Conservation (phyloP, 2,329 filamentous ascomycete species). For the Diplodia mutila region DNA sequence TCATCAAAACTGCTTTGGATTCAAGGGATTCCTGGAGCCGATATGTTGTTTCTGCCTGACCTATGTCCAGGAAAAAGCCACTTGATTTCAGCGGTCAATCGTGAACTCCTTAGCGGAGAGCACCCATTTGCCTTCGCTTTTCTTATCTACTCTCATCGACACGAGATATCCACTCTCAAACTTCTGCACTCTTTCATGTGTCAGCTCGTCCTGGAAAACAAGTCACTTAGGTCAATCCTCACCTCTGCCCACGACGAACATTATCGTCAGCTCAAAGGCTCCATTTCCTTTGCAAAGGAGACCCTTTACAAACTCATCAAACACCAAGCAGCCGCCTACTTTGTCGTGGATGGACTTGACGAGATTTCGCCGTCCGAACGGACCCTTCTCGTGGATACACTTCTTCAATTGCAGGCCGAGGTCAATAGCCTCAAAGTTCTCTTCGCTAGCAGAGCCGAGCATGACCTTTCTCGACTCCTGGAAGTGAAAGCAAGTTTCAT, state of each 20-base stretch:
- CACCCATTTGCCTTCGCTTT: constrained; percentile 26
- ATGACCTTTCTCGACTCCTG: not conserved
- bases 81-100: not conserved
- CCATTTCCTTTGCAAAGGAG: not conserved
- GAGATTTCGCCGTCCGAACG: not conserved
- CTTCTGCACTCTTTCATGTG: constrained; percentile 35
- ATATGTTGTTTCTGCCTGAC: constrained; percentile 28
- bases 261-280: constrained; percentile 28
- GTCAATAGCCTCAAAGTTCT: not conserved
- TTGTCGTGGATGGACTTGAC: not conserved
- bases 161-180: constrained; percentile 26
- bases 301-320: not conserved
- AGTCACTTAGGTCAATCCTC: constrained; percentile 32
- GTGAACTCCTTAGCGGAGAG: not conserved
- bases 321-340: not conserved
- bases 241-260: constrained; percentile 26
- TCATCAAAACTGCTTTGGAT: constrained; percentile 27
- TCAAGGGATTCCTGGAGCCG: constrained; percentile 34
- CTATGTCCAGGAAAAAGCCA: not conserved
- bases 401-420: not conserved
- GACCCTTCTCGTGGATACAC: not conserved
- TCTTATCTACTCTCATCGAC: constrained; percentile 28
- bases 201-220: constrained; percentile 30
- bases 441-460: not conserved
- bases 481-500: not conserved